Base-by-base conservation (phyloP, 768 basidiomycete species). In the Agaricus subrufescens region DNA sequence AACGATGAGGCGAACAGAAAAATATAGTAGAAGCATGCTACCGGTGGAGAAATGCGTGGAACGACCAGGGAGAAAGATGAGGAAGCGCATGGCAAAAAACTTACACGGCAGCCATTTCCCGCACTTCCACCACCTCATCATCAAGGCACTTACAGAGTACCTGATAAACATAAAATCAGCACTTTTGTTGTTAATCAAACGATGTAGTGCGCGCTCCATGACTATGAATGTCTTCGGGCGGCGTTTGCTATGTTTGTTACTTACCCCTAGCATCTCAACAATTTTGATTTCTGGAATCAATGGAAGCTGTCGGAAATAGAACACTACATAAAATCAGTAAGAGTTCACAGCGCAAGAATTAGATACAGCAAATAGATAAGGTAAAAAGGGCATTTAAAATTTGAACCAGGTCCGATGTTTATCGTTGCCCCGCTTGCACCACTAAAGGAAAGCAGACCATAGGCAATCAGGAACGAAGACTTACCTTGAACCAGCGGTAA, bases 231-330 rank as follows among this genome's bases (percentile, higher is more conserved):
- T 34, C 4, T 1, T 38, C 7, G 26, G 19, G 27, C 10, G 12
- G 8, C 15, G 19, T 14, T 9, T 37, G 26, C 5, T 25, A 42
- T 19, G 30, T 9, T 19, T 15, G 25, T 30, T 15, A 43, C 50
- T 42, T 23, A 88, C 91, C 75, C 93, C 91, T 14, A 95, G 72
- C 62, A 95, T 90, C 63, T 88, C 82, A 3, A 87, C 78, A 8
- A 93, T 80, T 69, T 86, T 87, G 29, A 75, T 72, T 63, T 94
- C 91, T 54, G 75, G 80, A 58, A 97, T 83, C 49, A 91, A 71
- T n/a, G 89, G 88, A 8, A 91, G 76, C 66, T 93, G 89, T 44
- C 93, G 85, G 82, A 94, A 95, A 73, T 93, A 93, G 63, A 91
- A 86, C 29, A 93, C 86, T 88, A 49, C 5, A 52, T 25, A 34